Percentiles rank a stretch among this genome's conserved stretches.
phyloP scores from a whole-genome alignment of 2,329 filamentous ascomycete genomes.

The Sporothrix curviconia region DNA sequence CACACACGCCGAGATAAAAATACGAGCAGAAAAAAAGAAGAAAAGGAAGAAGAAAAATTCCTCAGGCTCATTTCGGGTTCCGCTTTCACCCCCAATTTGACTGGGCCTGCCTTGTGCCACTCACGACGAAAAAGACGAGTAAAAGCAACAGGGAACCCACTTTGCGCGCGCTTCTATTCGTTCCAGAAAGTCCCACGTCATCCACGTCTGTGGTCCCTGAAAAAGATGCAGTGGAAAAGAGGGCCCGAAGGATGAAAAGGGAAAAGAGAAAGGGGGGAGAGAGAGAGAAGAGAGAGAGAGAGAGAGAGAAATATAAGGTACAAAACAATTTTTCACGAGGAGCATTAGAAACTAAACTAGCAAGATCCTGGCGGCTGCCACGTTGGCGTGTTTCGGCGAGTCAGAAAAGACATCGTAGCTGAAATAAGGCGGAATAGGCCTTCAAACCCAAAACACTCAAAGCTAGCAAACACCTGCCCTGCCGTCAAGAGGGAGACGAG shows the following conservation, averaged over 20 bases:
- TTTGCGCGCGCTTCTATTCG: constrained; percentile 3
- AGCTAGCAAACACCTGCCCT: no score
- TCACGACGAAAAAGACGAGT: no score
- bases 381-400: constrained; percentile 1
- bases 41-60: background rate
- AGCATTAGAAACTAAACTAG: background rate
- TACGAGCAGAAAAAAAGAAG: background rate
- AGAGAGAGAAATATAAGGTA: background rate
- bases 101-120: no score
- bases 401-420: no score
- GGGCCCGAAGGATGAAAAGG: background rate
- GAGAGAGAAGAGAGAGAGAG: background rate
- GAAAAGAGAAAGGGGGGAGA: background rate
- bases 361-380: constrained; percentile 11
- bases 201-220: background rate
- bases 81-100: no score
- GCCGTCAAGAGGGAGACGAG: no score
- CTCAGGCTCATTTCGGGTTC: background rate
- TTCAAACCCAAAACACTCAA: no score
- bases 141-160: no score
- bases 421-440: no score
- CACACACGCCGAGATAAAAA: background rate
- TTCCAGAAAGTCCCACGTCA: constrained; percentile 11
- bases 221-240: background rate
- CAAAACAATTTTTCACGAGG: background rate